These are phyloP conservation scores for Fagopyrum homotropicum DNA, from an alignment of 148 eudicot species.

Conservation along the genomic window DNA sequence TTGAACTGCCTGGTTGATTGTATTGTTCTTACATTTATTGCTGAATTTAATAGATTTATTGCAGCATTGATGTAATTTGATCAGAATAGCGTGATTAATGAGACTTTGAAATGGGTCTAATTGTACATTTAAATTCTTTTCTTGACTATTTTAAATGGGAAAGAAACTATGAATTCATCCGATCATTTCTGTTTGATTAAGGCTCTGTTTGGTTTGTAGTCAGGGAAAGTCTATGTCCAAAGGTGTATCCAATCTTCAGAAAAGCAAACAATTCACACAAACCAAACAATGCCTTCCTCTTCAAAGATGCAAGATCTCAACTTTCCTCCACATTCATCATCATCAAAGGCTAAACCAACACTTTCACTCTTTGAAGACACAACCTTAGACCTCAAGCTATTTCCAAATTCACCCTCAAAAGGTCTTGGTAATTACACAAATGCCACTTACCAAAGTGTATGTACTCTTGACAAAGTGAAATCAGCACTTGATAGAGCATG, in stretches of 20 bases:
- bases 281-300: conserved; percentile 11
- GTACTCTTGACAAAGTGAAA: conserved; percentile 88
- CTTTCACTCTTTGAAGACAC: conserved; percentile 49
- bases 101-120: neutral
- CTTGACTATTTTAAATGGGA: neutral
- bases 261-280: conserved; percentile 15
- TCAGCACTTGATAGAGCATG: conserved; percentile 79
- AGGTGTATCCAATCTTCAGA: conserved; percentile 47
- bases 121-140: neutral
- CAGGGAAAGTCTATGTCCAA: conserved; percentile 83
- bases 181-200: neutral
- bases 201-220: conserved; percentile 37
- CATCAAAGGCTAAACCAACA: conserved; percentile 22
- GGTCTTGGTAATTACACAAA: neutral
- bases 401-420: conserved; percentile 25
- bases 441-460: conserved; percentile 53
- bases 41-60: neutral
- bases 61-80: neutral
- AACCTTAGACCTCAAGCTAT: conserved; percentile 53
- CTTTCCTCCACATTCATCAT: conserved; percentile 5
- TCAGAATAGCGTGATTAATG: neutral
- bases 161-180: neutral
- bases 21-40: neutral
- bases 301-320: conserved; percentile 56
- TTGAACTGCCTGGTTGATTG: neutral